Base-by-base conservation (phyloP, 106 monocot species). In the Cymbidium sinense region DNA sequence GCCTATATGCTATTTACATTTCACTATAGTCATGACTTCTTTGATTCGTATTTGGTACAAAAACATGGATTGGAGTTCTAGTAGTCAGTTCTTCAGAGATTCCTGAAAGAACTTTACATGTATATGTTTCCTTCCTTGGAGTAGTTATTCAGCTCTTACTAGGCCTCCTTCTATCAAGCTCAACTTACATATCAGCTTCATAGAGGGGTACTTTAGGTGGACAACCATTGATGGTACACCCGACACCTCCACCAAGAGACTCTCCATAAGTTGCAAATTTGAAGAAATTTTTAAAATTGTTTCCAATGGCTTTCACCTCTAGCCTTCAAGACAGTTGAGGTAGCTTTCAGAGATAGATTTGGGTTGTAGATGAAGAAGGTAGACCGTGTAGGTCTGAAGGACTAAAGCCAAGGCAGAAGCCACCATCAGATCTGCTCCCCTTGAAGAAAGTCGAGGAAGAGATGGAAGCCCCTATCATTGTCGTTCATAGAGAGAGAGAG, bases 41-140 rank as follows among this genome's bases (percentile, higher is more conserved):
- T 86, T 98, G 96, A 87, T 91, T 94, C 50, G 93, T 93, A 75
- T 98, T 98, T 75, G 96, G 96, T 52, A 98, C 96, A 87, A 88
- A 88, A 43, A 98, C 85, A 84, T 84, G 84, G 70, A 98, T 98
- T 64, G 96, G 88, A 75, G 96, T 91, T 73, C 96, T 94, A 52
- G 93, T 90, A 25, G 96, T 95, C 83, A 95, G 77, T 50, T 90
- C 91, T 89, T 87, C 77, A 91, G 30, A 17, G 76, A 17, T 77
- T n/a, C n/a, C n/a, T n/a, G n/a, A n/a, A n/a, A n/a, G n/a, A n/a
- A n/a, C n/a, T n/a, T n/a, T n/a, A n/a, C n/a, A n/a, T n/a, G n/a
- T n/a, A n/a, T n/a, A n/a, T n/a, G n/a, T n/a, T n/a, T n/a, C n/a
- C n/a, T n/a, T n/a, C n/a, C n/a, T n/a, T n/a, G n/a, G n/a, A n/a